Percentiles rank a stretch among this genome's conserved stretches.
phyloP scores from a whole-genome alignment of 768 basidiomycete species.

The Daedaleopsis sinensis region DNA sequence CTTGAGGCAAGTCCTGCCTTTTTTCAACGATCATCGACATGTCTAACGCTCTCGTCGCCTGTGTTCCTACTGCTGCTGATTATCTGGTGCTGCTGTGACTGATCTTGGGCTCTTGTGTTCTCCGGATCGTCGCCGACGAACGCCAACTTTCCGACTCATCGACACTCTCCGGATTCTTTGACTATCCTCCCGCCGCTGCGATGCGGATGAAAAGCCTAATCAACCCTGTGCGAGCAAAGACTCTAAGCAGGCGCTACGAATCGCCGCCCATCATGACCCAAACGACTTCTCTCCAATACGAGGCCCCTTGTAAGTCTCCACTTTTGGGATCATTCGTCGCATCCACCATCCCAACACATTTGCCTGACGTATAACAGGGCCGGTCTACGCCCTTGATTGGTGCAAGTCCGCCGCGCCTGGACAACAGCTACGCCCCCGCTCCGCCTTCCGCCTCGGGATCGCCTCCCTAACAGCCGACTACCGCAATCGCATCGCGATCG shows the following conservation, averaged over 20 bases:
- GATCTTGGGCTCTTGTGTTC: too few relatives aligned
- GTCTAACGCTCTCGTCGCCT: neutral
- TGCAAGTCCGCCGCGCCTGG: slow-evolving; percentile 80
- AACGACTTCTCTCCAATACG: slow-evolving; percentile 33
- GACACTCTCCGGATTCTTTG: too few relatives aligned
- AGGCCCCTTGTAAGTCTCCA: slow-evolving; percentile 31
- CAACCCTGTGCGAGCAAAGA: slow-evolving; percentile 9
- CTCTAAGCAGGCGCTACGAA: slow-evolving; percentile 18
- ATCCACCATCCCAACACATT: neutral
- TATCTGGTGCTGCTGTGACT: too few relatives aligned
- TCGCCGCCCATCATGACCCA: slow-evolving; percentile 28
- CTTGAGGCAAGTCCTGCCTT: neutral
- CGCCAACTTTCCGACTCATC: neutral
- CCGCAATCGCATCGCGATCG: slow-evolving; percentile 78
- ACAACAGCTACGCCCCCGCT: slow-evolving; percentile 71
- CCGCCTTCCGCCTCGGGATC: slow-evolving; percentile 82
- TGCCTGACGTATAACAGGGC: slow-evolving; percentile 52
- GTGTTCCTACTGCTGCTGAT: too few relatives aligned
- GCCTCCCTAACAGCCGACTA: slow-evolving; percentile 86
- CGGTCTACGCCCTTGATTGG: slow-evolving; percentile 86
- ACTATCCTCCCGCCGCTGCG: neutral
- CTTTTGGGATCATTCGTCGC: neutral
- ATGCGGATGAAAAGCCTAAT: slow-evolving; percentile 17
- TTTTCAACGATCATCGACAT: neutral
- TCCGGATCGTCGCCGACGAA: too few relatives aligned